Evolutionary conservation across 2,329 filamentous ascomycete species (phyloP), one percentile per base, ranked within the genome.

Genomic region (Venturia oleaginea): DNA sequence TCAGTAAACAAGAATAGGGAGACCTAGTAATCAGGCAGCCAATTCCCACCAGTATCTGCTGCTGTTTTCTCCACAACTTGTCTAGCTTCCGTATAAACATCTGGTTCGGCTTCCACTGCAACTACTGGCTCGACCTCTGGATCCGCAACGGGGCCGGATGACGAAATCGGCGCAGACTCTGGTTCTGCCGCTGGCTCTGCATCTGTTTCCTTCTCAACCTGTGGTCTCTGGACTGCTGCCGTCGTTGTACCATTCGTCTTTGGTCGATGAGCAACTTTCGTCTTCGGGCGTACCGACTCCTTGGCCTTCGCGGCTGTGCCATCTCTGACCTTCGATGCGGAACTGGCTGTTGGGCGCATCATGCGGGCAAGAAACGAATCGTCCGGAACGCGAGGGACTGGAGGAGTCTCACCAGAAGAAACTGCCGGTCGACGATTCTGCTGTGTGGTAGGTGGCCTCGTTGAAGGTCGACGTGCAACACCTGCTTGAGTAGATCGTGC

Each of bases 311-410:
- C 19, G 8, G 51, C 27, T 30, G 27, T 17, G 15, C 30, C 51
- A 34, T 90, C 87, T 2, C 83, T 78, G 0, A 83, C 82, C 76
- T 90, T 91, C 67, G 81, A 86, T 10, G 86, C 82, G 5, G 86
- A 90, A 57, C 84, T 80, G 55, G 87, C 83, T 0, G 89, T 92
- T 2, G 89, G 89, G 48, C 89, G 81, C 85, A 88, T 92, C 89
- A 92, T 91, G 62, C 89, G 84, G n/a, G 88, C 88, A 32, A 92
- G 77, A 75, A 92, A 92, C 17, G 85, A 76, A 68, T 90, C 51
- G 24, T 57, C 51, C 13, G 27, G 51, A 22, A 34, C 30, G 11
- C 51, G 51, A 19, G 51, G 51, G 1, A 34, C 27, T n/a, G 51
- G 17, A 37, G 30, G 30, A 34, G 15, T 57, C 30, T 22, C 22